phyloP scores from a whole-genome alignment of 805 yeast species.

The Ogataea pini region DNA sequence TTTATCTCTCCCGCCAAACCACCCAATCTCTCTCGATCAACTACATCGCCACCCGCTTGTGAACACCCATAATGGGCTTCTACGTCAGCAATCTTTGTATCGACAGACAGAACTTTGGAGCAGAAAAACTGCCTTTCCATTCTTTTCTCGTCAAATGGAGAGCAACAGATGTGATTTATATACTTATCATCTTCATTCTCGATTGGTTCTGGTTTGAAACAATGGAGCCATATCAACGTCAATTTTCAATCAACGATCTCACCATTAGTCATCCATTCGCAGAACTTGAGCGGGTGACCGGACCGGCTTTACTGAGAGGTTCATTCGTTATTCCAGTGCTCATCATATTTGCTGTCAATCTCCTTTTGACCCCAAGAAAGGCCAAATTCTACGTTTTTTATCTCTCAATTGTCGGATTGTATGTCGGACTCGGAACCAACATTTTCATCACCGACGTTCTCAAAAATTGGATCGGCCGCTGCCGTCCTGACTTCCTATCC shows the following conservation, averaged over 20 bases:
- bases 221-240: slow-evolving; percentile 70
- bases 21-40: too few species aligned
- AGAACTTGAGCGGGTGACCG: slow-evolving; percentile 68
- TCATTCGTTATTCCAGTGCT: slow-evolving; percentile 52
- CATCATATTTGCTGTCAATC: slow-evolving; percentile 35
- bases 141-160: slow-evolving; percentile 28
- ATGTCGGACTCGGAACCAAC: slow-evolving; percentile 58
- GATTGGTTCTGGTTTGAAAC: slow-evolving; percentile 31
- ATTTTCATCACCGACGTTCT: slow-evolving; percentile 67
- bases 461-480: slow-evolving; percentile 85
- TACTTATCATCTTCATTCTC: slow-evolving; percentile 19
- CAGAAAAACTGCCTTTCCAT: slow-evolving; percentile 23
- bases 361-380: slow-evolving; percentile 46
- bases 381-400: slow-evolving; percentile 61
- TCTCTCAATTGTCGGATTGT: slow-evolving; percentile 66
- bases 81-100: slow-evolving; percentile 21
- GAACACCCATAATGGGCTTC: slow-evolving; percentile 16
- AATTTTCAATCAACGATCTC: slow-evolving; percentile 72
- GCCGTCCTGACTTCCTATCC: slow-evolving; percentile 88
- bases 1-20: background rate
- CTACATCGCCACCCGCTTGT: too few species aligned
- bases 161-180: slow-evolving; percentile 28
- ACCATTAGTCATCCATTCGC: slow-evolving; percentile 83
- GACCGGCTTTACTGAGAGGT: slow-evolving; percentile 51
- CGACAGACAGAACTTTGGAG: slow-evolving; percentile 33